Base-by-base conservation (phyloP, 2,329 filamentous ascomycete species). In the Cladosporium sphaerospermum region DNA sequence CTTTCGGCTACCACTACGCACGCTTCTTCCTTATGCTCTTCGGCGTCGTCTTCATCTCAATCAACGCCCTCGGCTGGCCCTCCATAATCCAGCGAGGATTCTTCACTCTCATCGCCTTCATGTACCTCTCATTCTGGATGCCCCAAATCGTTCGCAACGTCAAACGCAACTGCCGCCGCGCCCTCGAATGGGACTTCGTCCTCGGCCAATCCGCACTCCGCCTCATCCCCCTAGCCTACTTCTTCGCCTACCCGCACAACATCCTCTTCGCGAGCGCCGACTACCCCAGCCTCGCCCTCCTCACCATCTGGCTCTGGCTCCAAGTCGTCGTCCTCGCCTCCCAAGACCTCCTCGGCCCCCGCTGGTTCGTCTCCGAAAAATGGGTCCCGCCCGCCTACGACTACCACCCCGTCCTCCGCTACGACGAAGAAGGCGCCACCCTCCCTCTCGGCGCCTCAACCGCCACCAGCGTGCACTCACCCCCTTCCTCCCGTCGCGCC, bases 121-220 rank as follows among this genome's bases (percentile, higher is more conserved):
- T 80, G 50, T 96, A 96, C 67, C 80, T 96, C 42, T 96, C 91
- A 16, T 85, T 96, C 66, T 97, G 92, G 92, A 67, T 84, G 1
- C 92, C 93, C 0, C 93, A 99, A 68, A 95, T 97, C 60, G 82
- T 87, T 65, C 88, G 93, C 57, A 99, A 99, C 68, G 78, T 87
- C 50, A 83, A 88, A 70, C 88, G 92, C 51, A 96, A 96, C 71
- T 96, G 90, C 69, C 88, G 91, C 39, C 88, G 88, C 62, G 91
- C 92, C 1, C 77, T 97, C n/a, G 80, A 85, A 3, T 96, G 91
- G 90, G 86, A 87, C 55, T 99, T 95, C 66, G 86, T 96, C 53
- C 66, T 90, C 18, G 91, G 90, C 2, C 88, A 96, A 68, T 93
- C 88, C 45, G 62, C 85, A 4, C 77, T 95, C 7, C 85, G 93